Conservation (phyloP, 2,329 filamentous ascomycete species). For the Penicillium sp. region DNA sequence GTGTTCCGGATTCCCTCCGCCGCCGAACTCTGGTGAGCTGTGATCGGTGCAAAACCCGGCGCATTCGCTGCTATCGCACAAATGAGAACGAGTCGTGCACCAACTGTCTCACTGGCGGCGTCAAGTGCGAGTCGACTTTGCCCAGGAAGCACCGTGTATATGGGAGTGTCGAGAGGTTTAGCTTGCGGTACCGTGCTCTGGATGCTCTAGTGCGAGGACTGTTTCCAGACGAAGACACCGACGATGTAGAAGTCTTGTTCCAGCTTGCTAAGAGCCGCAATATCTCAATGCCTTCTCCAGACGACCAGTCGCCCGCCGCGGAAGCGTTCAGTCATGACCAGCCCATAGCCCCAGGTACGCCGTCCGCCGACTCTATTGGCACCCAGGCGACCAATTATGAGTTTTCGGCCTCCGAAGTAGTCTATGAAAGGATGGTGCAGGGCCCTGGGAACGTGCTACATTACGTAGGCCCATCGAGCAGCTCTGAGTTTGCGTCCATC, state of each 20-base stretch:
- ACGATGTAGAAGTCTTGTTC: conserved; percentile 11
- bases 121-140: conserved; percentile 13
- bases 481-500: conserved; percentile 12
- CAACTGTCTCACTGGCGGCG: conserved; percentile 9
- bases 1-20: conserved; percentile 7
- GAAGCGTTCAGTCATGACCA: conserved; percentile 12
- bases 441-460: conserved; percentile 10
- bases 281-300: conserved; percentile 12
- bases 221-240: conserved; percentile 13
- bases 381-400: not conserved
- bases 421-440: conserved; percentile 12
- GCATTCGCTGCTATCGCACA: conserved; percentile 13
- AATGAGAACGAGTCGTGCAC: conserved; percentile 14
- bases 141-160: conserved; percentile 15
- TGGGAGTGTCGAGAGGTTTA: conserved; percentile 13
- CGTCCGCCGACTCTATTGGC: not conserved
- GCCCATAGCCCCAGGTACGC: not conserved
- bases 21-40: conserved; percentile 12
- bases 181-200: conserved; percentile 13
- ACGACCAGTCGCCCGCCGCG: conserved; percentile 10
- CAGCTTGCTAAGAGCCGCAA: conserved; percentile 9
- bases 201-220: conserved; percentile 14
- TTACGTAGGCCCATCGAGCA: conserved; percentile 14
- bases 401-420: conserved; percentile 3
- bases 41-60: conserved; percentile 14